Percentiles rank a stretch among this genome's conserved stretches.
These are phyloP conservation scores for Anthracocystis setariae DNA, from an alignment of 1,284 basidiomycete species.

Conservation along the genomic window DNA sequence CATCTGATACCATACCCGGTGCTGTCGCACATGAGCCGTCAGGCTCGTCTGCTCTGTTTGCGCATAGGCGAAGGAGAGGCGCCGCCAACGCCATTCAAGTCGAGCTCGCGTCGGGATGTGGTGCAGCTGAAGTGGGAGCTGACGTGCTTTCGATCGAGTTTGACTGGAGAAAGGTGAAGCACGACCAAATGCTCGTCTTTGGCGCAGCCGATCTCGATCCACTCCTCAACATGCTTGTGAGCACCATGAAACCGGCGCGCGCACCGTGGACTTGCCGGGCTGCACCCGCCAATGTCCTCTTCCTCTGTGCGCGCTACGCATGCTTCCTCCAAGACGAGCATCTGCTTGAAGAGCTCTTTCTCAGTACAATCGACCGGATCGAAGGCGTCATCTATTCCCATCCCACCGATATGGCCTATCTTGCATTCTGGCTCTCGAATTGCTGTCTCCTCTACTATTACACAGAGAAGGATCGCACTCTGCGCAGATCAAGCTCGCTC, in stretches of 20 bases:
- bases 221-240: slow-evolving; percentile 82
- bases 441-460: slow-evolving; percentile 88
- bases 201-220: slow-evolving; percentile 79
- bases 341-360: slow-evolving; percentile 85
- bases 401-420: slow-evolving; percentile 80
- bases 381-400: slow-evolving; percentile 82
- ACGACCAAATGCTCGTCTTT: slow-evolving; percentile 82
- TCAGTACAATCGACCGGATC: slow-evolving; percentile 88
- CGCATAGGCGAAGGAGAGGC: slow-evolving; percentile 31
- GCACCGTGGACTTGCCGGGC: slow-evolving; percentile 66
- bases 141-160: slow-evolving; percentile 57
- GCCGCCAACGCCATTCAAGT: slow-evolving; percentile 29
- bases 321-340: slow-evolving; percentile 69
- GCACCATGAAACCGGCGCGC: slow-evolving; percentile 73
- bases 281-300: slow-evolving; percentile 69
- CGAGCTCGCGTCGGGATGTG: slow-evolving; percentile 55
- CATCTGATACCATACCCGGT: slow-evolving; percentile 3
- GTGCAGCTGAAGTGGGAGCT: slow-evolving; percentile 56
- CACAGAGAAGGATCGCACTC: slow-evolving; percentile 72
- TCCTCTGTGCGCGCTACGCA: slow-evolving; percentile 77
- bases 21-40: slow-evolving; percentile 2
- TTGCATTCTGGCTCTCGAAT: slow-evolving; percentile 96
- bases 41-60: slow-evolving; percentile 19
- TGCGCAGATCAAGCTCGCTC: slow-evolving; percentile 32
- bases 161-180: slow-evolving; percentile 49